Percentiles rank a stretch among this genome's conserved stretches.
phyloP scores from a whole-genome alignment of 768 basidiomycete species.

The Cantharellus anzutake region DNA sequence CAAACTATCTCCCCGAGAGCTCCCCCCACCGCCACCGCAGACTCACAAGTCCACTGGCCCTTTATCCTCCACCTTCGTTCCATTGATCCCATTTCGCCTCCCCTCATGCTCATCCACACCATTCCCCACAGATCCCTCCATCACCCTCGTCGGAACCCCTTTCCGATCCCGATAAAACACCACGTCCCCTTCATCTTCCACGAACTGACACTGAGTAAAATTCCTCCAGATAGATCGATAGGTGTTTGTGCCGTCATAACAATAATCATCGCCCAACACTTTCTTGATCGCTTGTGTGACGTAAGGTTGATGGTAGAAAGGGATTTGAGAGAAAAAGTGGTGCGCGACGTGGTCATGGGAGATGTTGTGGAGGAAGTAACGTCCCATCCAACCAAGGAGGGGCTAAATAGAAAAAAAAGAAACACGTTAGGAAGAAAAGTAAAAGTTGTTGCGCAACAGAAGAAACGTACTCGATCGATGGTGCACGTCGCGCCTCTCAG shows the following conservation, averaged over 20 bases:
- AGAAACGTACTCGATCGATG: constrained; percentile 52
- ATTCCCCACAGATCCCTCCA: background rate
- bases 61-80: too few relatives aligned
- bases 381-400: constrained; percentile 60
- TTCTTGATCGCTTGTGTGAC: background rate
- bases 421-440: background rate
- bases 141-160: background rate
- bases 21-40: too few relatives aligned
- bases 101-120: too few relatives aligned
- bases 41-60: too few relatives aligned
- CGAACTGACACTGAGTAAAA: constrained; percentile 28
- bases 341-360: constrained; percentile 87
- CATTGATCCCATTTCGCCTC: too few relatives aligned
- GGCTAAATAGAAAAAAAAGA: constrained; percentile 37
- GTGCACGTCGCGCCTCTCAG: constrained; percentile 83
- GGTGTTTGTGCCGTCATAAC: background rate
- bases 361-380: constrained; percentile 73
- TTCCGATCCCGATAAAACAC: constrained; percentile 67
- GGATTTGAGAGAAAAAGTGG: constrained; percentile 82
- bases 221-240: background rate
- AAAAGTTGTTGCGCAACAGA: background rate
- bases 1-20: too few relatives aligned
- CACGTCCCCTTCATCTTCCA: constrained; percentile 85
- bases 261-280: background rate
- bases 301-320: background rate